Conservation (phyloP, 73 alveolate species). For the Effrenium voratum region DNA sequence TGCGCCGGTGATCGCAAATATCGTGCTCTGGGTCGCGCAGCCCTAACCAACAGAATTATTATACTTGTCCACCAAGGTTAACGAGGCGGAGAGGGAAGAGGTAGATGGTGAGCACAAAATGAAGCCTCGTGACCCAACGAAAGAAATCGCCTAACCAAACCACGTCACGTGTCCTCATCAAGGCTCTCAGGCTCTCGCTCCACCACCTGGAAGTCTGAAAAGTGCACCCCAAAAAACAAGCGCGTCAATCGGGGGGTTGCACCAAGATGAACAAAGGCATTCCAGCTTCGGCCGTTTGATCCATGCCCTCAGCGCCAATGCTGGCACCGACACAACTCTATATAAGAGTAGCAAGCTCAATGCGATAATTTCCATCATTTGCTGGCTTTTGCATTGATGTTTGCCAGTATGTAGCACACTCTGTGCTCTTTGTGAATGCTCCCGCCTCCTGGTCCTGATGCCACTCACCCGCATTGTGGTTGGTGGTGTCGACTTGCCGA, state of each 20-base stretch:
- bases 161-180: constrained; percentile 20
- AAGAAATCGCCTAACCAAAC: background rate
- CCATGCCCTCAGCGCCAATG: no score
- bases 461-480: constrained; percentile 34
- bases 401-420: no score
- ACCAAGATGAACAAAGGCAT: no score
- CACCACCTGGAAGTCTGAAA: constrained; percentile 47
- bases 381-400: no score
- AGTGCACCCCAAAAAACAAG: no score
- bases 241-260: background rate
- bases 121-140: background rate
- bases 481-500: background rate
- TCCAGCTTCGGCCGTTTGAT: no score
- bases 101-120: background rate
- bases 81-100: background rate
- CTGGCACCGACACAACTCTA: no score
- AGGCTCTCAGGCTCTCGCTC: constrained; percentile 71
- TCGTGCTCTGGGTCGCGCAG: background rate
- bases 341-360: background rate
- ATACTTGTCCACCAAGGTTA: background rate
- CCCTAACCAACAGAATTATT: no score
- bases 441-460: constrained; percentile 52
- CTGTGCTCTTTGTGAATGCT: no score
- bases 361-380: background rate
- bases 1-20: background rate